These are phyloP conservation scores for Tricholomella constricta DNA, from an alignment of 768 basidiomycete genomes.

Conservation along the genomic window DNA sequence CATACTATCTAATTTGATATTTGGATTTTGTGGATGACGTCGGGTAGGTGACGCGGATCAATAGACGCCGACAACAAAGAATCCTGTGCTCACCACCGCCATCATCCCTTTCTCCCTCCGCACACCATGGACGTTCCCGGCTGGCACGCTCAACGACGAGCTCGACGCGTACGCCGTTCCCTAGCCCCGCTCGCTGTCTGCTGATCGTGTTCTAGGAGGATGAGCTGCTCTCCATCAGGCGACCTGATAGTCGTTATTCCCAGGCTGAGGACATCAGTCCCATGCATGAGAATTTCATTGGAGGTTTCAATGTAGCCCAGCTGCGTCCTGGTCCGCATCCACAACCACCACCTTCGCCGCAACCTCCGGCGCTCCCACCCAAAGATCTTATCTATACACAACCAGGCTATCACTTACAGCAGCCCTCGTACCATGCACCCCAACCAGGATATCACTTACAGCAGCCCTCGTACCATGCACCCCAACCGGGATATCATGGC, in stretches of 20 bases:
- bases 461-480: background rate
- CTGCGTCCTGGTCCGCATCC: conserved; percentile 33
- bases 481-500: conserved; percentile 16
- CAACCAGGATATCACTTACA: conserved; percentile 19
- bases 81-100: background rate
- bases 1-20: background rate
- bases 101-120: background rate
- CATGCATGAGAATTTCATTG: conserved; percentile 61
- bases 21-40: conserved; percentile 3
- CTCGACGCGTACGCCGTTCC: conserved; percentile 46
- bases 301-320: conserved; percentile 48
- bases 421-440: background rate
- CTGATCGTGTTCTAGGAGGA: conserved; percentile 31
- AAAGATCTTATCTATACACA: conserved; percentile 42
- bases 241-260: conserved; percentile 47
- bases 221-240: conserved; percentile 29
- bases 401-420: conserved; percentile 16
- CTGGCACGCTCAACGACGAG: conserved; percentile 71
- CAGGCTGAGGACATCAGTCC: conserved; percentile 64
- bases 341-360: conserved; percentile 36
- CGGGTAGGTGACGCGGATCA: background rate
- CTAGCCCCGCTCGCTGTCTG: background rate
- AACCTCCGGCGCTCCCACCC: conserved; percentile 49
- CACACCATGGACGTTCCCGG: conserved; percentile 72
- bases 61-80: background rate